Evolutionary conservation across 1,284 basidiomycete genomes (phyloP), one percentile per base, ranked within the genome.

Genomic region (Clitocybe nebularis): DNA sequence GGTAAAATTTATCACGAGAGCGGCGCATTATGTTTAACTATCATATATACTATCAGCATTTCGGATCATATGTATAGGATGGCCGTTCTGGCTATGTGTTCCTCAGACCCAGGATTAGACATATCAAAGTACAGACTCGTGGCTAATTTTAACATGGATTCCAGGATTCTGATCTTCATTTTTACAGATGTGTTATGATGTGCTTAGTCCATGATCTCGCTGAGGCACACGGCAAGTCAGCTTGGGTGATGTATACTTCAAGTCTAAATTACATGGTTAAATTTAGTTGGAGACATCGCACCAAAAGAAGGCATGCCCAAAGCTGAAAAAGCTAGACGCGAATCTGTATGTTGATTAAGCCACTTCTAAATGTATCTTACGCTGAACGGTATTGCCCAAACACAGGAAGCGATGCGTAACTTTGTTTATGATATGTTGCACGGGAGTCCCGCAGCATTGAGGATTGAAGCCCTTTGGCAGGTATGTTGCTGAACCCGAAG

Each of bases 31-130:
- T 21, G 36, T 20, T 9, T 17, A 23, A 34, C n/a, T 14, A 2
- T 10, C 2, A 25, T 20, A 2, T 11, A 25, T 7, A 37, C 39
- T 32, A 39, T 11, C 52, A 94, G 91, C 53, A 95, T 97, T 49
- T 84, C 92, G 3, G 94, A 98, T 61, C 94, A 98, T 60, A 97
- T 96, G 94, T 95, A 96, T 62, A 77, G 95, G 42, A 98, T 98
- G 95, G 87, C 91, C 1, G 65, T 97, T 16, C 75, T 98, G 34
- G 86, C 92, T 1, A 84, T 97, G 79, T 86, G 93, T 50, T 77
- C 76, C 1, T 79, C 81, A 1, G 89, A 89, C 50, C 40, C 70
- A 3, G 72, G 65, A 0, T 74, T 95, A 5, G 89, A 96, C 59
- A 73, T 93, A 5, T 66, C 83, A 28, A 92, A 87, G 86, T 87